These are phyloP conservation scores for Austropuccinia psidii DNA, from an alignment of 1,284 basidiomycete species.

Conservation along the genomic window DNA sequence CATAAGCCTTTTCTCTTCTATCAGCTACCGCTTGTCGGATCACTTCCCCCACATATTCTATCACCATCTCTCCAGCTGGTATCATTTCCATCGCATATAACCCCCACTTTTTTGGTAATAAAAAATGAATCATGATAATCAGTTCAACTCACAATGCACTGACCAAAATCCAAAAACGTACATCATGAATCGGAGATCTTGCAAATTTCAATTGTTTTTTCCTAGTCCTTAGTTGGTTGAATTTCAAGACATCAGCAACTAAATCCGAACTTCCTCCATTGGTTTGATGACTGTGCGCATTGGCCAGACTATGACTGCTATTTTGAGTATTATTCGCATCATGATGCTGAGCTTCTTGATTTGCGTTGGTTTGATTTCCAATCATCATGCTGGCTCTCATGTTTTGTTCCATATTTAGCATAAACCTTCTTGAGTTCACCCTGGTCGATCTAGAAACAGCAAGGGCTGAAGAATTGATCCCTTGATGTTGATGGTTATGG, in stretches of 20 bases:
- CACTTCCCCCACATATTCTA: conserved; percentile 98
- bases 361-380: too few species aligned
- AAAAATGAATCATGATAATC: too few species aligned
- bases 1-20: conserved; percentile 91
- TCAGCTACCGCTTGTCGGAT: conserved; percentile 93
- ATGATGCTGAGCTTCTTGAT: too few species aligned
- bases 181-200: conserved; percentile 93
- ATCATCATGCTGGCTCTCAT: conserved; percentile 56
- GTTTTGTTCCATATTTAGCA: conserved; percentile 90
- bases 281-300: too few species aligned
- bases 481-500: conserved; percentile 54
- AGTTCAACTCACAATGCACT: too few species aligned
- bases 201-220: conserved; percentile 98
- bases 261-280: too few species aligned
- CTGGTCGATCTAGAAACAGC: conserved; percentile 83
- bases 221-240: conserved; percentile 93
- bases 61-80: conserved; percentile 92
- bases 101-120: conserved; percentile 22
- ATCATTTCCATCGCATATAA: conserved; percentile 57
- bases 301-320: too few species aligned
- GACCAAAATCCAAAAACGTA: conserved; percentile 55
- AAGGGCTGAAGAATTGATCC: conserved; percentile 51
- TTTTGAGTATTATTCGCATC: too few species aligned
- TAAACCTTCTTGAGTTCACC: conserved; percentile 84
- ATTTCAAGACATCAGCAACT: conserved; percentile 66